Evolutionary conservation across 2,329 filamentous ascomycete genomes (phyloP).

Genomic region (Venturia effusa): DNA sequence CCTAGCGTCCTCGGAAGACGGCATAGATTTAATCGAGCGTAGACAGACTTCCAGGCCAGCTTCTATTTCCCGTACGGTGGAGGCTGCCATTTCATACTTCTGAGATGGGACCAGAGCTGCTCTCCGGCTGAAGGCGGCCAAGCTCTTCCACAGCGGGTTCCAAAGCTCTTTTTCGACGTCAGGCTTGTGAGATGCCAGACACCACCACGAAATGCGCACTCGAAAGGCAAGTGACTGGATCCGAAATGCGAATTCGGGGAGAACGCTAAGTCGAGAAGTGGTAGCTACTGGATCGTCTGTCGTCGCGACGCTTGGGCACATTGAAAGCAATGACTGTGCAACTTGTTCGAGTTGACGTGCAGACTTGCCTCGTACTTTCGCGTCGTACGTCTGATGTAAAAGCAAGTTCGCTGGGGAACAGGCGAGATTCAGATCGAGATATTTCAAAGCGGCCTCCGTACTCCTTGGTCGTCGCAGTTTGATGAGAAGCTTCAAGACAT

Average conservation of each 20-base stretch:
- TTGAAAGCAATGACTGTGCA: conserved; percentile 52
- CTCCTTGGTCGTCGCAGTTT: conserved; percentile 47
- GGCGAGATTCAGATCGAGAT: conserved; percentile 41
- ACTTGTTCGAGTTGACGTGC: conserved; percentile 56
- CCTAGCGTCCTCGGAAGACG: background rate
- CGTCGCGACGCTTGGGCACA: conserved; percentile 56
- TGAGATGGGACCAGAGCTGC: conserved; percentile 23
- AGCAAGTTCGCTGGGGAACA: conserved; percentile 52
- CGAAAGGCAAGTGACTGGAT: conserved; percentile 55
- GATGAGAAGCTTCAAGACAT: conserved; percentile 53
- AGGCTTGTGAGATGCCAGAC: conserved; percentile 42
- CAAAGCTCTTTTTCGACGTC: conserved; percentile 46
- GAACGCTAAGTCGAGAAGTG: conserved; percentile 43
- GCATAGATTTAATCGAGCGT: background rate
- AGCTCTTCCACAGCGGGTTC: conserved; percentile 52
- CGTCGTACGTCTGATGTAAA: conserved; percentile 36
- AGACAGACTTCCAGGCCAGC: background rate
- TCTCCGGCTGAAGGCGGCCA: conserved; percentile 50
- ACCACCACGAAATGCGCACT: conserved; percentile 55
- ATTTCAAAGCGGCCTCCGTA: conserved; percentile 46
- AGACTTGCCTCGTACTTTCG: conserved; percentile 37
- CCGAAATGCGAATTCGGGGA: conserved; percentile 47
- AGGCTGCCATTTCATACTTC: conserved; percentile 23
- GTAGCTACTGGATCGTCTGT: conserved; percentile 42
- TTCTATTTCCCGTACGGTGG: background rate